Evolutionary conservation across 1,139 yeast species (phyloP).

Genomic region (Suhomyces terraborum): DNA sequence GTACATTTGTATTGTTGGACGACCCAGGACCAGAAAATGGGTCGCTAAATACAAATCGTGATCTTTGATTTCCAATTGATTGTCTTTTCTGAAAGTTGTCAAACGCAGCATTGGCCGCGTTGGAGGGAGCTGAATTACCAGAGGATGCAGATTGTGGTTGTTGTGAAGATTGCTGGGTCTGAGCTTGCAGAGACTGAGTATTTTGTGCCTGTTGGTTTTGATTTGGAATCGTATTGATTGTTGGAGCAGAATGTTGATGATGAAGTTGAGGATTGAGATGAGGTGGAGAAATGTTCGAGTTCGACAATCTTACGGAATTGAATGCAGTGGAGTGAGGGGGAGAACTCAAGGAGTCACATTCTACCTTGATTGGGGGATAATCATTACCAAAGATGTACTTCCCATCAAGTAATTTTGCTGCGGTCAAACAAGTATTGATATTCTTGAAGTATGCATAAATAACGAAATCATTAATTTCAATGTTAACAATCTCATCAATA

Average conservation of each 20-base stretch:
- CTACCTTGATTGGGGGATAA: conserved; percentile 55
- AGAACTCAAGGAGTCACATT: conserved; percentile 33
- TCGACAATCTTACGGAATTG: conserved; percentile 32
- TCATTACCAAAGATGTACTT: conserved; percentile 65
- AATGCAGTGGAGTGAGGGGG: conserved; percentile 24
- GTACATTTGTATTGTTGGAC: conserved; percentile 19
- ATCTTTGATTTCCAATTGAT: conserved; percentile 57
- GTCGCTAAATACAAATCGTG: conserved; percentile 71
- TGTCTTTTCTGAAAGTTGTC: conserved; percentile 49
- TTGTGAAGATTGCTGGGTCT: conserved; percentile 14
- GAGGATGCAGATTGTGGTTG: conserved; percentile 16
- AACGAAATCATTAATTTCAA: conserved; percentile 57
- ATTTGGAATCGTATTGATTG: conserved; percentile 6
- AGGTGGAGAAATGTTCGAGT: conserved; percentile 35
- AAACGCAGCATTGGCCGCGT: conserved; percentile 11
- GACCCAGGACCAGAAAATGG: conserved; percentile 48
- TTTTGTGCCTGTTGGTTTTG: conserved; percentile 7
- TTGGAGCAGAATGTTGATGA: conserved; percentile 13
- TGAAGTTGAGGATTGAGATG: conserved; percentile 23
- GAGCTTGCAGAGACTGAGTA: conserved; percentile 17
- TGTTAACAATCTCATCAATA: conserved; percentile 59
- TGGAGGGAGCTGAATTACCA: conserved; percentile 6
- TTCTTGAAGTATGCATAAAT: conserved; percentile 68
- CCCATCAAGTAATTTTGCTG: conserved; percentile 68
- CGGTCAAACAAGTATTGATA: conserved; percentile 65